These are phyloP conservation scores for Sisymbrium irio DNA, from an alignment of 345 rosid genomes.

Conservation along the genomic window DNA sequence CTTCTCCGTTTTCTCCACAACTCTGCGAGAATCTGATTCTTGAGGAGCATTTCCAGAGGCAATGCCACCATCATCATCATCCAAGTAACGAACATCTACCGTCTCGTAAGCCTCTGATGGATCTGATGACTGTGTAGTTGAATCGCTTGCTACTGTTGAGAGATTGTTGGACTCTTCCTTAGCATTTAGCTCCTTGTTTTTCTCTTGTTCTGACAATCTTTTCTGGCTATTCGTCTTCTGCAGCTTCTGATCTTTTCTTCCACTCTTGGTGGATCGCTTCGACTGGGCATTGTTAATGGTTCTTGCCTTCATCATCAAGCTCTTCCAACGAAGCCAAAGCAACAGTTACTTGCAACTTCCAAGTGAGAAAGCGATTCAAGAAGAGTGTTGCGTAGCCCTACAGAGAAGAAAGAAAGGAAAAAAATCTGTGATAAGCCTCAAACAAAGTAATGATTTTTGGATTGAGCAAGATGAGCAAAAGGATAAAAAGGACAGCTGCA, in stretches of 20 bases:
- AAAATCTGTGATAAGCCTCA: background rate
- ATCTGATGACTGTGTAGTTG: conserved; percentile 55
- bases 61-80: conserved; percentile 32
- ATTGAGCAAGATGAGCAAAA: conserved; percentile 10
- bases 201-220: conserved; percentile 39
- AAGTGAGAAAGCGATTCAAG: conserved; percentile 16
- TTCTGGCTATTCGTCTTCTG: conserved; percentile 49
- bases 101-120: conserved; percentile 54
- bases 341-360: conserved; percentile 11
- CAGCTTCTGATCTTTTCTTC: conserved; percentile 47
- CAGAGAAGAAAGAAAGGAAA: background rate
- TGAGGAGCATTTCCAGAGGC: too few relatives aligned
- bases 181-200: conserved; percentile 43
- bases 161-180: conserved; percentile 37
- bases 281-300: conserved; percentile 48
- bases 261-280: conserved; percentile 51
- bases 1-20: conserved; percentile 43
- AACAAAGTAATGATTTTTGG: background rate
- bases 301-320: conserved; percentile 52
- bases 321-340: conserved; percentile 40
- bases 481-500: conserved; percentile 10
- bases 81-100: conserved; percentile 60
- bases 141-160: conserved; percentile 46
- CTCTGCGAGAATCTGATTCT: too few relatives aligned
- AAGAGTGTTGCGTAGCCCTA: conserved; percentile 13